Conservation (phyloP, 2,329 filamentous ascomycete species). For the Immersiporthe knoxdaviesiana region DNA sequence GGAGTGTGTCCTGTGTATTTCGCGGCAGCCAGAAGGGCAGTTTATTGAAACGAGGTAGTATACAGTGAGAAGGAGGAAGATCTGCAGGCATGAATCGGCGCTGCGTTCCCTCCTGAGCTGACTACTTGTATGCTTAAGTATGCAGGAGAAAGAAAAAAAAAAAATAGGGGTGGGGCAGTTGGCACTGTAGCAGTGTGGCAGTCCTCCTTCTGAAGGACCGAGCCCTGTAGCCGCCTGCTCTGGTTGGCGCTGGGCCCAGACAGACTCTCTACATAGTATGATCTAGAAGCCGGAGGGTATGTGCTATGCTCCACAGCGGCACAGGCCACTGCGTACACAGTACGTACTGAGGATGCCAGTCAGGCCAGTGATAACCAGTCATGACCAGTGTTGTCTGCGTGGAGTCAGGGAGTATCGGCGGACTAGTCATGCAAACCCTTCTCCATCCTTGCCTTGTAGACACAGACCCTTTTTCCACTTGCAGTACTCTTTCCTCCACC, state of each 20-base stretch:
- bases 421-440: neutral
- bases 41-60: neutral
- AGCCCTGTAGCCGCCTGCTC: neutral
- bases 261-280: neutral
- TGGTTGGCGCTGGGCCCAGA: neutral
- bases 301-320: neutral
- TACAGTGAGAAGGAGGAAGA: neutral
- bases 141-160: neutral
- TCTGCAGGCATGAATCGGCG: neutral
- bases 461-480: neutral
- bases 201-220: neutral
- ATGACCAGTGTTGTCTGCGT: too few relatives aligned
- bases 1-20: neutral
- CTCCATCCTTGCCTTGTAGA: neutral
- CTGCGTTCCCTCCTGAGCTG: neutral
- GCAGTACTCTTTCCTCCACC: neutral
- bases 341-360: neutral
- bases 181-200: neutral
- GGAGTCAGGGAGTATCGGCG: neutral
- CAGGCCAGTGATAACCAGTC: too few relatives aligned
- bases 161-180: neutral
- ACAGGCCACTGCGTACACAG: neutral
- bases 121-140: too few relatives aligned
- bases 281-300: neutral
- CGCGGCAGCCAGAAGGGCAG: neutral